Evolutionary conservation across 2,329 filamentous ascomycete genomes (phyloP), one percentile per base, ranked within the genome.

Genomic region (Alternaria sp.): DNA sequence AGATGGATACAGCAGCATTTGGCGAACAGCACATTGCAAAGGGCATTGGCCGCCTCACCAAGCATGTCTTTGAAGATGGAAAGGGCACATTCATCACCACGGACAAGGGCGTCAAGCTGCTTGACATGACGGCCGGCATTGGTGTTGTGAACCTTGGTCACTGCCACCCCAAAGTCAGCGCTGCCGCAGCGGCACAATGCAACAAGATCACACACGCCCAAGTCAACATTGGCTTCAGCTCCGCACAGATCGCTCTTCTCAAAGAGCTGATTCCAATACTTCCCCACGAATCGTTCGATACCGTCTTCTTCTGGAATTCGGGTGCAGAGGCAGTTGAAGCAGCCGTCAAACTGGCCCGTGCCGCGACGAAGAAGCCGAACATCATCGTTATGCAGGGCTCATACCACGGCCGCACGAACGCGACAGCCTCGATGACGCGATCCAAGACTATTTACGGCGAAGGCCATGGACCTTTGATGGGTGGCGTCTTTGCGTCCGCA

Each of bases 321-420:
- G 73, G 73, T 17, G 72, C 73, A 17, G 73, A 76, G 47, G 73
- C 73, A 4, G 73, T 76, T 4, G 73, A 76, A 52, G 72, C 73
- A 15, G 68, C 73, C 15, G 72, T 76, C 3, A 76, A 76, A 57
- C 57, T 76, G 12, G 68, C 71, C 25, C 69, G 73, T n/a, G 71
- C 67, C 6, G 73, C 72, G 6, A 76, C 72, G 10, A 74, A 74
- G 64, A 76, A 76, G 59, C 70, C 71, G 10, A 76, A 76, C 47
- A 67, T 76, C 47, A 74, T 76, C n/a, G 73, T 76, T 15, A 74
- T 76, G 73, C 73, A 76, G 36, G 73, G 73, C 40, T 73, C 71
- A 19, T 76, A 76, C 62, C 73, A 76, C 21, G 73, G 73, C 28
- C 72, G 73, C 23, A 76, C 73, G 17, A 74, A 72, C 19, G 72